Conservation (phyloP, 306 rosid genomes). For the Rosa lucieae region DNA sequence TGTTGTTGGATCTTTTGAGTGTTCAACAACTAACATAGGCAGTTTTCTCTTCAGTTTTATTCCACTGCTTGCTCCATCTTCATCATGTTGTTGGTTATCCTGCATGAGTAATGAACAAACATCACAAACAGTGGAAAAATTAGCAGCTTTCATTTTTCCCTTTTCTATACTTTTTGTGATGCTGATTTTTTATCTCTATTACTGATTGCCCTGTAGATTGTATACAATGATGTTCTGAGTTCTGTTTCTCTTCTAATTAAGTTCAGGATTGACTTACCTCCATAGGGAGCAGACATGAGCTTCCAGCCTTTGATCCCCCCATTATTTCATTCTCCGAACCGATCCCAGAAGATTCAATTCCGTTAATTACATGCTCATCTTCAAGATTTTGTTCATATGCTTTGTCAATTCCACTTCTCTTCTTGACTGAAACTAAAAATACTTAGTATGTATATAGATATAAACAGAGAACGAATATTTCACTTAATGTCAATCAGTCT, state of each 20-base stretch:
- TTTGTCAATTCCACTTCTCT: not conserved
- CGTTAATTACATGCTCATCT: slow-evolving; percentile 1
- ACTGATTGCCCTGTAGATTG: not conserved
- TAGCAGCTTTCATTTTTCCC: not conserved
- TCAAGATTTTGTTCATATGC: not conserved
- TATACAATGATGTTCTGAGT: not conserved
- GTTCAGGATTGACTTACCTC: slow-evolving; percentile 4
- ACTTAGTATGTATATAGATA: not conserved
- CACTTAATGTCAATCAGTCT: not conserved
- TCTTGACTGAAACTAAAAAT: not conserved
- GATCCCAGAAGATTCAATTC: slow-evolving; percentile 1
- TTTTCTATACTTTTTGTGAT: not conserved
- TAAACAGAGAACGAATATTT: not conserved
- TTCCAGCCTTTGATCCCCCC: slow-evolving; percentile 7
- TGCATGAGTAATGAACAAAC: not conserved
- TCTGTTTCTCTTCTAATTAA: not conserved
- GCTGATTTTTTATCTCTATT: not conserved
- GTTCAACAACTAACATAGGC: not conserved
- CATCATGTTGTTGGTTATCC: slow-evolving; percentile 4
- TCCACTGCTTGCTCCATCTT: not conserved
- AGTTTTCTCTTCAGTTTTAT: not conserved
- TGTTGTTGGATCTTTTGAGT: not conserved
- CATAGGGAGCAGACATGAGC: not conserved
- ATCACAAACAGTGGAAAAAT: not conserved
- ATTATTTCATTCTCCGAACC: slow-evolving; percentile 7